Evolutionary conservation across 106 monocot species (phyloP).

Genomic region (Vanilla planifolia): DNA sequence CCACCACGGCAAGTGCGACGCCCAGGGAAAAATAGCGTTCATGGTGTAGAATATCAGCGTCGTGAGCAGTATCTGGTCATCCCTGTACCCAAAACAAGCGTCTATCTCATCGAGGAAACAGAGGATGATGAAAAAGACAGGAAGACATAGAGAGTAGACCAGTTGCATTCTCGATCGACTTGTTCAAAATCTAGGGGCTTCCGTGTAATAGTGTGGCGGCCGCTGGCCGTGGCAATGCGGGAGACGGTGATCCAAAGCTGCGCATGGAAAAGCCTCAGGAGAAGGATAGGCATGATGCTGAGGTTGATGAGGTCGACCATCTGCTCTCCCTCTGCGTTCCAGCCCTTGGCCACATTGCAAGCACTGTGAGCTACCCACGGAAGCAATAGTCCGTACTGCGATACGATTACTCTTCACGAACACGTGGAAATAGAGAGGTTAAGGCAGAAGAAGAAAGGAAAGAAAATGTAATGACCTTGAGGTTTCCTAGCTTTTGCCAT

Average conservation of each 20-base stretch:
- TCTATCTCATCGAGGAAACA: not conserved
- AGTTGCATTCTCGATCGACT: constrained; percentile 55
- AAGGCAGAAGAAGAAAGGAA: too few relatives aligned
- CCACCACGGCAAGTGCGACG: constrained; percentile 28
- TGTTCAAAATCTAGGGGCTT: constrained; percentile 49
- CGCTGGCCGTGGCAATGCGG: constrained; percentile 27
- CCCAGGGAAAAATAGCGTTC: constrained; percentile 21
- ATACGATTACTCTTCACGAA: too few relatives aligned
- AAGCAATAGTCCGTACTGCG: constrained; percentile 34
- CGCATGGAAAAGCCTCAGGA: constrained; percentile 27
- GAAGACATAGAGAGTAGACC: constrained; percentile 4
- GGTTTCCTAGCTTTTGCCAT: constrained; percentile 18
- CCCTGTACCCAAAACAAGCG: too few relatives aligned
- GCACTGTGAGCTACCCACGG: constrained; percentile 34
- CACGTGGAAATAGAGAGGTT: too few relatives aligned
- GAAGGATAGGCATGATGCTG: constrained; percentile 22
- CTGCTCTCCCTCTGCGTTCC: not conserved
- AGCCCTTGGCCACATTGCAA: constrained; percentile 12
- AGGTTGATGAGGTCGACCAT: constrained; percentile 22
- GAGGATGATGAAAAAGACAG: not conserved
- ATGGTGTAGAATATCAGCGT: constrained; percentile 22
- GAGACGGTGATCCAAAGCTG: constrained; percentile 49
- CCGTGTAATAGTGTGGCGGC: constrained; percentile 30
- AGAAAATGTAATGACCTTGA: too few relatives aligned
- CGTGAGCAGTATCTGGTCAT: constrained; percentile 50